Conservation (phyloP, 805 yeast species). For the Myxozyma mucilagina region DNA sequence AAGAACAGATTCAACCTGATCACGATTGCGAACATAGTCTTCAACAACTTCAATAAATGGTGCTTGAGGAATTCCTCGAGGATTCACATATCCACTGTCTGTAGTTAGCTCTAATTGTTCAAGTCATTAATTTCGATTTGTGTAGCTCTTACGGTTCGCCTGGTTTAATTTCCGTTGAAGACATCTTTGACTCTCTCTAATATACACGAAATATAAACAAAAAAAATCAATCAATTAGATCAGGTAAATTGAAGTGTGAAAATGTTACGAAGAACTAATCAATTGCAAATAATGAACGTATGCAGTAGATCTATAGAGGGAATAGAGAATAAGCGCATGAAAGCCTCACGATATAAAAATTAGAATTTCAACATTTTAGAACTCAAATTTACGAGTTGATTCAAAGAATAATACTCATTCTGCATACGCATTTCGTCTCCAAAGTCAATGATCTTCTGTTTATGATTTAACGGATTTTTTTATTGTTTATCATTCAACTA, state of each 20-base stretch:
- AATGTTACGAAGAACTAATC: neutral
- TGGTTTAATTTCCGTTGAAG: slow-evolving; percentile 4
- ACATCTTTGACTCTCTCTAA: neutral
- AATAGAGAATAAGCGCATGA: neutral
- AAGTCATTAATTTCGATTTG: neutral
- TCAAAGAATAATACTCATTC: too few relatives aligned
- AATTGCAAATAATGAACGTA: neutral
- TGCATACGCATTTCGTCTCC: too few relatives aligned
- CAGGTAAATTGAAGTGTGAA: neutral
- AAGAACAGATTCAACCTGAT: slow-evolving; percentile 70
- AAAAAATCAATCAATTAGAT: too few relatives aligned
- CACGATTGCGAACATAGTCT: slow-evolving; percentile 64
- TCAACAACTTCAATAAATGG: slow-evolving; percentile 87
- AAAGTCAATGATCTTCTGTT: too few relatives aligned
- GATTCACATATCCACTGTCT: slow-evolving; percentile 49
- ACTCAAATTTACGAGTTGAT: neutral
- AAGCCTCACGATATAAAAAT: neutral
- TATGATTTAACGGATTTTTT: too few relatives aligned
- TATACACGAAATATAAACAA: neutral
- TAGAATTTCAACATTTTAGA: neutral
- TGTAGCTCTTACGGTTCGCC: slow-evolving; percentile 12
- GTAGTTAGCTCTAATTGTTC: neutral
- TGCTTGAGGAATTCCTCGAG: slow-evolving; percentile 96
- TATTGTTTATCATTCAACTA: too few relatives aligned
- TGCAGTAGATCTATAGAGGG: too few relatives aligned